A percentile compares a stretch with the other conserved stretches of the same genome.
Conservation (phyloP, 495 filamentous ascomycete species). For the Rusavskia elegans region DNA sequence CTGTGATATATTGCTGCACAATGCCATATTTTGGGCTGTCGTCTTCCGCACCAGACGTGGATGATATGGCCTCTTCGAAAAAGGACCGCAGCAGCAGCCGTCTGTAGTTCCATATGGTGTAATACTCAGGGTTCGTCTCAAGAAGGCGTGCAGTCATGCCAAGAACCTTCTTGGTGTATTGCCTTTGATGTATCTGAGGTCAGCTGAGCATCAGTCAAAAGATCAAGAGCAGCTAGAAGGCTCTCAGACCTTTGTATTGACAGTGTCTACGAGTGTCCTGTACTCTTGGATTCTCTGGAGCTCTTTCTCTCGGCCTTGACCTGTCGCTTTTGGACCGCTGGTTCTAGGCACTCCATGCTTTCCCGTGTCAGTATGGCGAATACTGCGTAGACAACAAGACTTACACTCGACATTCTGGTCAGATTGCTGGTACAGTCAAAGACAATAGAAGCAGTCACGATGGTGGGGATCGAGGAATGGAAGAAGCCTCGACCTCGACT, state of each 20-base stretch:
- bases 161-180: slow-evolving; percentile 52
- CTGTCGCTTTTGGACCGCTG: slow-evolving; percentile 26
- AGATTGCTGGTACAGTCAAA: background rate
- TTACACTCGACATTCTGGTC: background rate
- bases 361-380: background rate
- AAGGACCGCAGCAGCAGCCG: slow-evolving; percentile 43
- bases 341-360: background rate
- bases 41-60: too few species aligned
- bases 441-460: background rate
- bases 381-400: background rate
- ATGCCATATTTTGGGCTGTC: too few species aligned
- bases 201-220: background rate
- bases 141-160: slow-evolving; percentile 66
- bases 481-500: background rate
- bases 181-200: slow-evolving; percentile 32
- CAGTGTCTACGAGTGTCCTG: slow-evolving; percentile 47
- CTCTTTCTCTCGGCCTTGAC: slow-evolving; percentile 50
- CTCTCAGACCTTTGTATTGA: slow-evolving; percentile 16
- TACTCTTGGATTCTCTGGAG: slow-evolving; percentile 65
- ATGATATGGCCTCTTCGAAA: slow-evolving; percentile 11
- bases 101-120: slow-evolving; percentile 95
- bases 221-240: too few species aligned
- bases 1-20: slow-evolving; percentile 34
- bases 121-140: slow-evolving; percentile 86
- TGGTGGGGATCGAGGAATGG: too few species aligned